Percentiles rank a stretch among this genome's conserved stretches.
phyloP scores from a whole-genome alignment of 2,329 filamentous ascomycete genomes.

The Aspergillus thermomutatus region DNA sequence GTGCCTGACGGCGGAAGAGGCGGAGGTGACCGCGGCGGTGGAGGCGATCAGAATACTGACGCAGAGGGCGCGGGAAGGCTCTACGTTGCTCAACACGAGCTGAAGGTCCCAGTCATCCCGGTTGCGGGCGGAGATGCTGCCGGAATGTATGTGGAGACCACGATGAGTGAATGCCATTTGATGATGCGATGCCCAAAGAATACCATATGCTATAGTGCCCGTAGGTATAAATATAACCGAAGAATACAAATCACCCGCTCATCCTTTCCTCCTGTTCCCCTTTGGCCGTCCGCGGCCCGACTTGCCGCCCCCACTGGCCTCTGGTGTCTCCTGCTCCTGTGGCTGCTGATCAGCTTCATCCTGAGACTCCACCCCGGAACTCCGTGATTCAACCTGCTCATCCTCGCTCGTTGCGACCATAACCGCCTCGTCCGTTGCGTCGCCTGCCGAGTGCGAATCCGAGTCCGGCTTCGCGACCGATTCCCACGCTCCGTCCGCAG shows the following conservation, averaged over 20 bases:
- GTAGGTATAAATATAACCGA: background rate
- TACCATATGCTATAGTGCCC: background rate
- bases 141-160: background rate
- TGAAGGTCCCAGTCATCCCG: background rate
- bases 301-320: constrained; percentile 14
- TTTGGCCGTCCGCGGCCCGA: constrained; percentile 24
- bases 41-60: constrained; percentile 14
- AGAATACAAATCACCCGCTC: constrained; percentile 4
- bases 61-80: background rate
- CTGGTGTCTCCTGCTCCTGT: constrained; percentile 9
- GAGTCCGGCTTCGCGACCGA: constrained; percentile 19
- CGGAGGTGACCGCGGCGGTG: constrained; percentile 26
- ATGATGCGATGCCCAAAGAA: background rate
- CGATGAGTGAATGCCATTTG: background rate
- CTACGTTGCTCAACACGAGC: background rate
- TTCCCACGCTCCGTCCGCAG: constrained; percentile 20
- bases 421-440: constrained; percentile 25
- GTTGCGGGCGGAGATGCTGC: background rate
- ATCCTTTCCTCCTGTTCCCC: constrained; percentile 22
- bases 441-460: constrained; percentile 17
- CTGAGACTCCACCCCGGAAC: constrained; percentile 19
- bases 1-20: constrained; percentile 27
- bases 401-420: constrained; percentile 26
- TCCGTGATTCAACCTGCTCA: constrained; percentile 21
- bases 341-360: constrained; percentile 11